Evolutionary conservation across 148 eudicot genomes (phyloP), one percentile per base, ranked within the genome.

Genomic region (Arctostaphylos glauca): DNA sequence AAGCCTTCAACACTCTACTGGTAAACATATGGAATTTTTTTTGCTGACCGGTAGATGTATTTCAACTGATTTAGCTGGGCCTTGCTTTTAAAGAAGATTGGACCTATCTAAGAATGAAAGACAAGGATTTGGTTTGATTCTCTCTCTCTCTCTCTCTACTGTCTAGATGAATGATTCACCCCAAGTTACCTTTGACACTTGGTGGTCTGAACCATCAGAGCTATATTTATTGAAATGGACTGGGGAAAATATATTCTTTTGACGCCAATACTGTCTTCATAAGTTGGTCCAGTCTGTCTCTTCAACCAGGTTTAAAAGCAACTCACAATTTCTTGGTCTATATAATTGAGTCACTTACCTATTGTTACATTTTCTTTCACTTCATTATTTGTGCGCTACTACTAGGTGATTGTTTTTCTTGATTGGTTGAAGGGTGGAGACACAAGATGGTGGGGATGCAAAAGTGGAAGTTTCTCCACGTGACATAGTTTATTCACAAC

Each of bases 361-460:
- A n/a, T n/a, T n/a, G n/a, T n/a, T n/a, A n/a, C n/a, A n/a, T n/a
- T n/a, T n/a, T n/a, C n/a, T n/a, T n/a, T n/a, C n/a, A n/a, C n/a
- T n/a, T n/a, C n/a, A n/a, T n/a, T n/a, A n/a, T n/a, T n/a, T n/a
- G 38, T 71, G 58, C 54, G 3, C 50, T 80, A 49, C 50, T 80
- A 49, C 81, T 81, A 62, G 46, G 7, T 75, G 6, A 23, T 58
- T 85, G 7, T 23, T 81, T 47, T 15, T 55, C 70, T 10, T 66
- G 4, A 81, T 78, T 80, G 78, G 66, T 82, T 75, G 66, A 84
- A 96, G 98, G 98, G 98, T 88, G 85, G 98, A 96, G 91, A 96
- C 98, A 55, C 98, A 96, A 90, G 98, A 96, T 87, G 98, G 97
- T 79, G 98, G 98, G 83, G 97, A 96, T 87, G 98, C 98, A 53